Conservation (phyloP, 371 early-diverging fungal species). For the Thermomucor indicae-seudaticae region DNA sequence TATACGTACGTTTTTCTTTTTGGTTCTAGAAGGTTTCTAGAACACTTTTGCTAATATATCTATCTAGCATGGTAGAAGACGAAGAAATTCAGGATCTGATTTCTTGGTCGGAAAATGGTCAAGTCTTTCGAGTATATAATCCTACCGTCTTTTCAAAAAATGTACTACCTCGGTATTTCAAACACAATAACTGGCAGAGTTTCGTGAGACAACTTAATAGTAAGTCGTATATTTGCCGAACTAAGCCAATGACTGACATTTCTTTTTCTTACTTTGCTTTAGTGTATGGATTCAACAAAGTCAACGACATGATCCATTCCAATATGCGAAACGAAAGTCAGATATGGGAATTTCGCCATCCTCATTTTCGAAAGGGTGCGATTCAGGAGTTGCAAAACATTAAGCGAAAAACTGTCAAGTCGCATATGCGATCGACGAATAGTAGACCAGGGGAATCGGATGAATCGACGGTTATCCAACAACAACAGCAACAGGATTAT, state of each 20-base stretch:
- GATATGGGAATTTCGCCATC: constrained; percentile 72
- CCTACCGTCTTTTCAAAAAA: constrained; percentile 52
- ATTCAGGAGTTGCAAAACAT: constrained; percentile 54
- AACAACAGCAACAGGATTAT: constrained; percentile 8
- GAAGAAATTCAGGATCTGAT: constrained; percentile 51
- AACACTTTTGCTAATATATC: not conserved
- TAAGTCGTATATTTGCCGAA: constrained; percentile 11
- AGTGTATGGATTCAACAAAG: constrained; percentile 60
- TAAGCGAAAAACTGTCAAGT: constrained; percentile 58
- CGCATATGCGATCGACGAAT: constrained; percentile 4
- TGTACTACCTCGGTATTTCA: constrained; percentile 75
- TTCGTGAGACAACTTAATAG: constrained; percentile 87
- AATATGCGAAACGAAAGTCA: constrained; percentile 54
- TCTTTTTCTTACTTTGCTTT: constrained; percentile 1
- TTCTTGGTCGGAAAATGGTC: constrained; percentile 59
- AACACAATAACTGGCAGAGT: constrained; percentile 82
- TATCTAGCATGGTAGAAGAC: constrained; percentile 57
- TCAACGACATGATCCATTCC: constrained; percentile 63
- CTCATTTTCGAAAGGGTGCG: constrained; percentile 59
- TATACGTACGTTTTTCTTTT: constrained; percentile 41
- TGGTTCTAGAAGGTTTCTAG: not conserved
- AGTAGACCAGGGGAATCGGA: constrained; percentile 3
- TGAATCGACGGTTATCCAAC: not conserved
- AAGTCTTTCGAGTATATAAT: constrained; percentile 60
- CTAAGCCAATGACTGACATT: not conserved